These are phyloP conservation scores for Ziziphus jujuba DNA, from an alignment of 306 rosid genomes.

Conservation along the genomic window DNA sequence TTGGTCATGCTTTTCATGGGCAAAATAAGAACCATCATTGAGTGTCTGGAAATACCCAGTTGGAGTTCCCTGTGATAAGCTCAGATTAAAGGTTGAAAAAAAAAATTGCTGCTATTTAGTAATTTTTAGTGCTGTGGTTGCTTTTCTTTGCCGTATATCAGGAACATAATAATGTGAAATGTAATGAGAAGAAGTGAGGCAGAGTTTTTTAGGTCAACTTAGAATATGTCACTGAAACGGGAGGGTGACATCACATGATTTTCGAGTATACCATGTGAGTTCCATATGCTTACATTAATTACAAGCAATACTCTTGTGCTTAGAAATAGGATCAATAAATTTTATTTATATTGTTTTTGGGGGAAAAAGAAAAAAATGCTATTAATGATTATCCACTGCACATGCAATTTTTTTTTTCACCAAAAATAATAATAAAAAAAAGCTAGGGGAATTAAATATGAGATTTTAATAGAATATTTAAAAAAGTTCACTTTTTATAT, in stretches of 20 bases:
- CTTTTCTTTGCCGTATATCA: background rate
- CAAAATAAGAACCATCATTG: conserved; percentile 3
- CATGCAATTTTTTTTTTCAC: no score
- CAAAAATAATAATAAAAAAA: no score
- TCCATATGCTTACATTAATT: no score
- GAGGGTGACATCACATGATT: background rate
- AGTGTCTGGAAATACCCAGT: background rate
- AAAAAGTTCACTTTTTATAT: no score
- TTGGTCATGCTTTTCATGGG: conserved; percentile 11
- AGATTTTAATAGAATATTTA: no score
- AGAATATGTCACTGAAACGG: background rate
- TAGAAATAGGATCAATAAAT: no score
- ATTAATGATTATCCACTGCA: no score
- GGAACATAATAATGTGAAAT: conserved; percentile 1
- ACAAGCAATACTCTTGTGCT: no score
- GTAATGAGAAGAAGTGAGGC: background rate
- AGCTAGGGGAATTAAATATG: no score
- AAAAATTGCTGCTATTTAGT: conserved; percentile 2
- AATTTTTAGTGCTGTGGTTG: background rate
- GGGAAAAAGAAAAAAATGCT: no score
- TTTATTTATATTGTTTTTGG: no score
- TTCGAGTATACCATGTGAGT: no score
- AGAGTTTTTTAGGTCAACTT: background rate
- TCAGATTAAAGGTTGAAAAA: background rate
- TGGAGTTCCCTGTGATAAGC: background rate